phyloP scores from a whole-genome alignment of 345 rosid genomes.

The Populus davidiana region DNA sequence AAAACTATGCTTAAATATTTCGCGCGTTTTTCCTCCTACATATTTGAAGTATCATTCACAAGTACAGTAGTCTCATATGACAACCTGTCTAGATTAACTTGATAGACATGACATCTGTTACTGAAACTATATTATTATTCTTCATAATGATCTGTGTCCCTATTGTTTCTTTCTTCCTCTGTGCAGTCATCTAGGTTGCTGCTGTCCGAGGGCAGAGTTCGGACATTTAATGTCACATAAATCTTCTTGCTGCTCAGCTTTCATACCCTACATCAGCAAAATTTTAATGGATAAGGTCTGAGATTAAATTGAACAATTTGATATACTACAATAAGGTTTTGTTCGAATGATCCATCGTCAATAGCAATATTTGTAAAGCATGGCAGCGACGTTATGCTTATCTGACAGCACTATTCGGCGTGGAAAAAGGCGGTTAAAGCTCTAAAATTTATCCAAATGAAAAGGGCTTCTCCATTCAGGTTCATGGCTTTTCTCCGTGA shows the following conservation, averaged over 20 bases:
- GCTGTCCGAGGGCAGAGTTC: background rate
- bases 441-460: background rate
- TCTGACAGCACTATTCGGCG: background rate
- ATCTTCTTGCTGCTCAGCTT: no score
- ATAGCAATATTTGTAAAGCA: constrained; percentile 6
- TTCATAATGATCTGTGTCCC: no score
- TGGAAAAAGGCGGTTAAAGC: background rate
- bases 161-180: background rate
- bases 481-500: constrained; percentile 1
- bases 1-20: no score
- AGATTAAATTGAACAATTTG: background rate
- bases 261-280: background rate
- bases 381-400: constrained; percentile 10
- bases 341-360: background rate
- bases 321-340: background rate
- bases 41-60: no score
- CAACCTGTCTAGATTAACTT: background rate
- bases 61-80: no score
- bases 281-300: background rate
- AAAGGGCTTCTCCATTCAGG: background rate
- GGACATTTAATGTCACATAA: no score
- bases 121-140: background rate
- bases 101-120: background rate
- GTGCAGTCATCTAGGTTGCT: no score
- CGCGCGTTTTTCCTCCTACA: no score